Base-by-base conservation (phyloP, 306 rosid species). In the Sophora flavescens region DNA sequence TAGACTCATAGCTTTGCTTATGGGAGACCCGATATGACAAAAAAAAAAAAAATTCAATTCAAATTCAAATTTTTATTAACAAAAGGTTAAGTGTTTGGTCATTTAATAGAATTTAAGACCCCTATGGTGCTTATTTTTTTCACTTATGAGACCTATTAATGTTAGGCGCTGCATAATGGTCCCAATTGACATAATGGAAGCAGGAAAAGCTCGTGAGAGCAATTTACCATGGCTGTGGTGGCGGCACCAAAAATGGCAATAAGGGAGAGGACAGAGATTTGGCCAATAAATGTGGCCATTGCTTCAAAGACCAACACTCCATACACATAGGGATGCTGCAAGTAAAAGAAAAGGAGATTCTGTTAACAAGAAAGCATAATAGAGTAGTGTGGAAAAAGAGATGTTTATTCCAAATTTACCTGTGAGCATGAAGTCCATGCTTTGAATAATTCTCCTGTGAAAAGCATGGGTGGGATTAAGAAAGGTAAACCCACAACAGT, bases 241-340 rank as follows among this genome's bases (percentile, higher is more conserved):
- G 98, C 98, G 53, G 98, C 98, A 53, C 98, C 98, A 76, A 93
- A 93, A 36, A 93, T 78, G 16, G 96, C 97, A 81, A 93, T 93
- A 42, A 93, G 98, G 45, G 98, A 93, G 64, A 93, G 98, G 75
- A 93, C 98, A 14, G 97, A 93, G 63, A 93, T 93, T 88, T 93
- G 98, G 61, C 98, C 98, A 6, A 93, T 65, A 78, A 89, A 93
- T 0, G 98, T 93, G 30, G 97, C 97, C 97, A 93, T 89, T 57
- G 98, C 98, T 86, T 93, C 98, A 8, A 93, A 93, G 65, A 93
- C 89, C 33, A 93, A 69, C 76, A 93, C 97, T 1, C 97, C 98
- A 75, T 93, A 93, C 50, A 93, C 98, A 59, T 93, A 93, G 7
- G 89, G 93, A 82, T 93, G 97, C 98, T 93, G 93, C 87, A 91